Conservation (phyloP, 2,329 filamentous ascomycete genomes). For the Alternaria dauci region DNA sequence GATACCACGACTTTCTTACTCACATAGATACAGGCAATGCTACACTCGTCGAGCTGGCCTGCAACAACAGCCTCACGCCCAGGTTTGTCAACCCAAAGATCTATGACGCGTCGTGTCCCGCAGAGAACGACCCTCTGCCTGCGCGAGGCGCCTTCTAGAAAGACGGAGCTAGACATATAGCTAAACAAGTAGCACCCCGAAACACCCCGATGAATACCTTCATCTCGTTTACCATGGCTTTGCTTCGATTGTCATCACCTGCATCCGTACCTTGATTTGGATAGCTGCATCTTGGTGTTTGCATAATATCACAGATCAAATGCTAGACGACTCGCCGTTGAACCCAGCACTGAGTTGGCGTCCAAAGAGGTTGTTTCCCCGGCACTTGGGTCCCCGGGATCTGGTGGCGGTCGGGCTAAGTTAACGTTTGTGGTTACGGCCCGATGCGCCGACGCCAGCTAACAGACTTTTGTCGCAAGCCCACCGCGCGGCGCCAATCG, state of each 20-base stretch:
- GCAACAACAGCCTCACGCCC: constrained; percentile 27
- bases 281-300: background rate
- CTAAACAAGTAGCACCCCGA: background rate
- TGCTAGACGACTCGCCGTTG: constrained; percentile 1
- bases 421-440: constrained; percentile 13
- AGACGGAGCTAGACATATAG: background rate
- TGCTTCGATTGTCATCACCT: background rate
- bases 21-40: constrained; percentile 15
- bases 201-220: background rate
- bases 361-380: background rate
- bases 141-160: constrained; percentile 35
- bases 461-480: constrained; percentile 6
- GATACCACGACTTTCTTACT: background rate
- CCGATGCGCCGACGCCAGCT: constrained; percentile 14
- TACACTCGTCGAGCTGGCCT: constrained; percentile 34
- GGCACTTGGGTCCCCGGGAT: background rate
- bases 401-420: constrained; percentile 8
- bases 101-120: constrained; percentile 34
- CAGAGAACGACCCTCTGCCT: constrained; percentile 35
- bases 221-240: background rate
- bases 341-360: constrained; percentile 1
- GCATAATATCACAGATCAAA: background rate
- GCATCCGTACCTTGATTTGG: background rate
- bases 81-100: constrained; percentile 29
- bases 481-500: constrained; percentile 7